Base-by-base conservation (phyloP, 129 eudicot genomes). In the Smallanthus sonchifolius region DNA sequence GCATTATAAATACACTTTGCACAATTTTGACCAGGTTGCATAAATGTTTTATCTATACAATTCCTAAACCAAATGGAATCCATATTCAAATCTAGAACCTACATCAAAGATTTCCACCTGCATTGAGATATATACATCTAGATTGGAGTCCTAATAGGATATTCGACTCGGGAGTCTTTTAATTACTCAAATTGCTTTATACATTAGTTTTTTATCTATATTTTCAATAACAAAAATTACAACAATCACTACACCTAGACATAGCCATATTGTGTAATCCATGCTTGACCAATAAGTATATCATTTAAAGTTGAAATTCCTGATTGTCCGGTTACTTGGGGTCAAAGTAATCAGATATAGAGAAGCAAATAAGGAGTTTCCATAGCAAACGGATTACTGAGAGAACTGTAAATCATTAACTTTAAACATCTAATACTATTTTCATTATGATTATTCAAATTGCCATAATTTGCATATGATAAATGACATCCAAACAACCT, bases 401-500 rank as follows among this genome's bases (percentile, higher is more conserved):
- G 52, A 65, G 11, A 51, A 35, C 37, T 20, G 4, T 57, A 57
- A 3, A 3, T 47, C 72, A 71, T 35, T 5, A 62, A 48, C 13
- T 20, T 56, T 11, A 13, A 70, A 24, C n/a, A 69, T 48, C 44
- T 35, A 8, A 17, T n/a, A n/a, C n/a, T 48, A 7, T 43, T 44
- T 35, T 43, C 10, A 66, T 44, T 24, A 42, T 65, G 42, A 65
- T 30, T 45, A 16, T 47, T 47, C 28, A 45, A 14, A 44, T 43
- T 69, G 60, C 51, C 49, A 48, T 13, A 34, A 28, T 69, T 51
- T 28, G n/a, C 15, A 28, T 1, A 40, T 14, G 5, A 48, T 2
- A 49, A 35, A 70, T 51, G 65, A 51, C 20, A 71, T 71, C 65
- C 65, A 54, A 30, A 70, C 65, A 52, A 47, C 74, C 13, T 65